These are phyloP conservation scores for Sporothrix schenckii DNA, from an alignment of 2,329 filamentous ascomycete genomes.

Conservation along the genomic window DNA sequence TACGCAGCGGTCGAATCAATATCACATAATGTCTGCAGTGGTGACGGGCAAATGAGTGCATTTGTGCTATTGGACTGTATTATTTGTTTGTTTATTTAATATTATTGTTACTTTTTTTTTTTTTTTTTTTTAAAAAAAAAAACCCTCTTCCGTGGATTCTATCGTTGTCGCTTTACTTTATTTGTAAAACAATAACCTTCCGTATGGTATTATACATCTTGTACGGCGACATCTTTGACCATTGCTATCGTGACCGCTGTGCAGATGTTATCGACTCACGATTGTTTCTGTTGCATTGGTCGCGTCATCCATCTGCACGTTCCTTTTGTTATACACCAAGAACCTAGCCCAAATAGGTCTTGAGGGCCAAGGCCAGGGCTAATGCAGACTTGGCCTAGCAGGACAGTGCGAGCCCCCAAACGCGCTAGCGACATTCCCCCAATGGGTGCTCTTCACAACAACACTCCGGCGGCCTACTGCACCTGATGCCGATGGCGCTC, in stretches of 20 bases:
- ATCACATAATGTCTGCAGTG: neutral
- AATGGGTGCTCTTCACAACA: neutral
- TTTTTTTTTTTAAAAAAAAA: too few species aligned
- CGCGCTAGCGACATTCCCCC: conserved; percentile 22
- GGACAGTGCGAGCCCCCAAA: conserved; percentile 21
- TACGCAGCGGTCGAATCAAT: neutral
- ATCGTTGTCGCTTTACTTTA: neutral
- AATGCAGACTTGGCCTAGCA: conserved; percentile 1
- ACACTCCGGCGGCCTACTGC: conserved; percentile 1
- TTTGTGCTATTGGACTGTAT: too few species aligned
- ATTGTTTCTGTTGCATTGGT: neutral
- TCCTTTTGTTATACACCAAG: neutral
- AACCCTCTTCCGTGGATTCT: too few species aligned
- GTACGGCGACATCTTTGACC: neutral
- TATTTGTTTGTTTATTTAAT: neutral
- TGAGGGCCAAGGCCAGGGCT: neutral
- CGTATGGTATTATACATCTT: too few species aligned
- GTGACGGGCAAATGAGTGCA: neutral
- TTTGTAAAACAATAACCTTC: too few species aligned
- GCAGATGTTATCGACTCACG: neutral
- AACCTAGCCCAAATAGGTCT: neutral
- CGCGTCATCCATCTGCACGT: neutral
- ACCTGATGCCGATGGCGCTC: conserved; percentile 17
- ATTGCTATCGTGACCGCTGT: neutral
- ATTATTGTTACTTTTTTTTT: neutral